Base-by-base conservation (phyloP, 805 yeast genomes). In the Yarrowia sp. region DNA sequence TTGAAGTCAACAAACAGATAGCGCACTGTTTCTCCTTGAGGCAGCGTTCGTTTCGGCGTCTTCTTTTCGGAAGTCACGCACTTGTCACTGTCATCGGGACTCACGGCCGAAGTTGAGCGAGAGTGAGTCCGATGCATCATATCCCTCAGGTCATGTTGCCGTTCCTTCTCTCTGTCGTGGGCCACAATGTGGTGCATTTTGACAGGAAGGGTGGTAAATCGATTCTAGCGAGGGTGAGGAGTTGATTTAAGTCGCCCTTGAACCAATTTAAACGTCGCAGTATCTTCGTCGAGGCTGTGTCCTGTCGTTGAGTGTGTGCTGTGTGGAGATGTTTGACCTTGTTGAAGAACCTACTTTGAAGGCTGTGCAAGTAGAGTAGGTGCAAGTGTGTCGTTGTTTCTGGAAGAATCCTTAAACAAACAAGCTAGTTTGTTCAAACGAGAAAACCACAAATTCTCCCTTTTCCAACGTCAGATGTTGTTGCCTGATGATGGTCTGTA, bases 1-100 rank as follows among this genome's bases (percentile, higher is more conserved):
- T 68, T 61, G 22, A 72, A 70, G 69, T 78, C 80, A 16, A 75
- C 75, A 49, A 78, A 72, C 46, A 78, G 71, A 70, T 77, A 78
- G 41, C 73, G 63, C 8, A 71, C 70, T 3, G 61, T 65, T 35
- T 59, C 65, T n/a, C 52, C 52, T 16, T 41, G 52, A 2, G 65
- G 65, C 14, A 45, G 42, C 1, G 52, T 45, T 19, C 65, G 41
- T 5, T 45, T 59, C 11, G 50, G 19, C n/a, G 46, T 19, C 40
- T 59, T 59, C 42, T 35, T 43, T 7, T 59, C 65, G 2, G 36
- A 9, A 3, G 11, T 4, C 14, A 43, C n/a, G 8, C 64, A 26
- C 52, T 59, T 59, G 65, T 59, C 65, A 14, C 52, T 43, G 52
- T 59, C 65, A 14, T 56, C 63, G 15, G 63, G 63, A 32, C 52